phyloP scores from a whole-genome alignment of 78 protist species.

The Monosiga brevicollis region DNA sequence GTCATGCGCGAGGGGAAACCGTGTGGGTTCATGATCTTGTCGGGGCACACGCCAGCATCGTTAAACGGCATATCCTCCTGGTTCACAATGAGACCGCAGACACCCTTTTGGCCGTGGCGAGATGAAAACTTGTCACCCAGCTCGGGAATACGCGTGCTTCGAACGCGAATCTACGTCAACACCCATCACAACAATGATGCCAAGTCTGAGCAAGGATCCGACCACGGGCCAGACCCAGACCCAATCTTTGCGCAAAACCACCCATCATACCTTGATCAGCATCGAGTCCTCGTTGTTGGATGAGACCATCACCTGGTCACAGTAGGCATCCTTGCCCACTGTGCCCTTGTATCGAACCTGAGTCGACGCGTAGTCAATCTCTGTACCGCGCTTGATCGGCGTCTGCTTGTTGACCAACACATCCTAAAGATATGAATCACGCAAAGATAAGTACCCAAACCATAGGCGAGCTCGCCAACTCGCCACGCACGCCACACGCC shows the following conservation, averaged over 20 bases:
- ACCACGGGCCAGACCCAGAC: neutral
- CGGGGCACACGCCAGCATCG: slow-evolving; percentile 95
- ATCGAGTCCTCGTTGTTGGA: neutral
- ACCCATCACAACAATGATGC: neutral
- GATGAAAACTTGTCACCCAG: slow-evolving; percentile 98
- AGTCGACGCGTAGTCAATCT: neutral
- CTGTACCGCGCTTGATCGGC: slow-evolving; percentile 16
- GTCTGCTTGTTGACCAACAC: slow-evolving; percentile 65
- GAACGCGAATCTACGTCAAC: slow-evolving; percentile 40
- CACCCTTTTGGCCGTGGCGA: slow-evolving; percentile 99
- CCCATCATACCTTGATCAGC: neutral
- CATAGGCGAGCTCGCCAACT: too few species aligned
- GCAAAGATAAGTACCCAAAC: neutral
- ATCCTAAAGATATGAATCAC: slow-evolving; percentile 34
- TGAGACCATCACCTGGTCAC: neutral
- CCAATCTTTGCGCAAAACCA: neutral
- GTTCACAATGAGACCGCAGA: slow-evolving; percentile 87
- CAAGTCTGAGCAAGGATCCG: neutral
- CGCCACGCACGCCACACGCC: neutral
- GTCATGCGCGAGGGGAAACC: slow-evolving; percentile 90
- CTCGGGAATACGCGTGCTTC: slow-evolving; percentile 89
- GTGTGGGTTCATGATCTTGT: slow-evolving; percentile 99
- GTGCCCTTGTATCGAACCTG: neutral
- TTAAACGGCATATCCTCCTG: slow-evolving; percentile 97
- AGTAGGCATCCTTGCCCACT: neutral